Base-by-base conservation (phyloP, 306 rosid species). In the Prunus mume region DNA sequence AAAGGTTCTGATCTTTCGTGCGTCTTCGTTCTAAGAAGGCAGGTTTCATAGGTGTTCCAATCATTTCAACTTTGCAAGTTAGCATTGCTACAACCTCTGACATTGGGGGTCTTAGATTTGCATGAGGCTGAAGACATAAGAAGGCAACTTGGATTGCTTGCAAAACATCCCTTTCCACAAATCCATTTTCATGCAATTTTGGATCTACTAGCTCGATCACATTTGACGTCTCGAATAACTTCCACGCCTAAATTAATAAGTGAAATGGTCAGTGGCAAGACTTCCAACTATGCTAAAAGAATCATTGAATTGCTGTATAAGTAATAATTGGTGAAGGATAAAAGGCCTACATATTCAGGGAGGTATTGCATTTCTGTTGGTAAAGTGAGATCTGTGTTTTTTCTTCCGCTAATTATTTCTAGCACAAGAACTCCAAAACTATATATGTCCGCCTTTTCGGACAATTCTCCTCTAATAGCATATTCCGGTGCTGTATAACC, bases 401-500 rank as follows among this genome's bases (percentile, higher is more conserved):
- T 90, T 68, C 98, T 90, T 78, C 88, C 80, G 58, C 95, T 78
- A 25, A 92, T 89, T 43, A 90, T 92, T 85, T 91, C 98, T 56
- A 94, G 97, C 77, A 90, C 86, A 49, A 94, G 93, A 83, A 94
- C 98, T 80, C 97, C 97, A 85, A 91, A 91, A 80, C 97, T 90
- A 76, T 94, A 94, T 55, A 92, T 88, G 77, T 94, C 97, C 56
- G 96, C 97, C 81, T 92, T 92, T 80, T 88, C 98, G 1, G 98
- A 90, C 49, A 94, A 19, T 76, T 94, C 97, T 80, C 97, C 96
- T 78, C 89, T 87, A 38, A 89, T 86, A n/a, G 96, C 98, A 80
- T 94, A 94, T 83, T 94, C 97, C 2, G 98, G 96, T 75, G 97
- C 98, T 12, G 95, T 85, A 76, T 94, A 94, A 52, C 97, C 98